phyloP scores from a whole-genome alignment of 257 asterid species.

The Petunia axillaris region DNA sequence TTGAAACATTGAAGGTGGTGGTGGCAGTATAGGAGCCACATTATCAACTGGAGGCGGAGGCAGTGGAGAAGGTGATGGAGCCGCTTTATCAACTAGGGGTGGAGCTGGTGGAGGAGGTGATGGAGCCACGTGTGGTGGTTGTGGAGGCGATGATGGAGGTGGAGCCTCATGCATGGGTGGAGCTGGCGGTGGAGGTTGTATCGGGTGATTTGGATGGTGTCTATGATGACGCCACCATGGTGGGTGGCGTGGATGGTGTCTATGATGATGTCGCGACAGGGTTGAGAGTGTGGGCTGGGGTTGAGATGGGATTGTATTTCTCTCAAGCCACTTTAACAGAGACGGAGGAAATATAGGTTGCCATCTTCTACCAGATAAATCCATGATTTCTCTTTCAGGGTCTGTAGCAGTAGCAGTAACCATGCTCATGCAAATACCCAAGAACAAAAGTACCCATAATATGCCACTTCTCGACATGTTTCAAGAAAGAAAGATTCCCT shows the following conservation, averaged over 20 bases:
- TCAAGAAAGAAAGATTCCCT: background rate
- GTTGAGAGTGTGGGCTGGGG: too few species aligned
- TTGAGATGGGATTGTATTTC: too few species aligned
- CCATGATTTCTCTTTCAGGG: background rate
- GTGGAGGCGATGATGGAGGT: background rate
- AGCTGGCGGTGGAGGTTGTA: background rate
- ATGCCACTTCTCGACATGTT: background rate
- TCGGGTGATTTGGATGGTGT: background rate
- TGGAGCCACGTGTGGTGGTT: background rate
- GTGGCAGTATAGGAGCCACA: background rate
- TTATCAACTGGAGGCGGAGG: background rate
- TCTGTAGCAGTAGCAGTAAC: background rate
- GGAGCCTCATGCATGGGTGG: background rate
- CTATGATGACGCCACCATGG: background rate
- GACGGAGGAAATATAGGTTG: background rate
- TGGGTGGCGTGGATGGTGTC: too few species aligned
- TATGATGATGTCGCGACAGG: background rate
- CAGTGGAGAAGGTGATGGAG: background rate
- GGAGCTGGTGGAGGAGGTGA: background rate
- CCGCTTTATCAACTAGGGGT: background rate
- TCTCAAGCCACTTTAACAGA: background rate
- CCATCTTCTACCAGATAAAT: slow-evolving; percentile 3
- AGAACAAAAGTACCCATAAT: background rate
- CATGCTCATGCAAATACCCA: background rate
- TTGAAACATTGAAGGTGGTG: background rate